Percentiles rank a stretch among this genome's conserved stretches.
phyloP scores from a whole-genome alignment of 768 basidiomycete species.

The Cubamyces sp. region DNA sequence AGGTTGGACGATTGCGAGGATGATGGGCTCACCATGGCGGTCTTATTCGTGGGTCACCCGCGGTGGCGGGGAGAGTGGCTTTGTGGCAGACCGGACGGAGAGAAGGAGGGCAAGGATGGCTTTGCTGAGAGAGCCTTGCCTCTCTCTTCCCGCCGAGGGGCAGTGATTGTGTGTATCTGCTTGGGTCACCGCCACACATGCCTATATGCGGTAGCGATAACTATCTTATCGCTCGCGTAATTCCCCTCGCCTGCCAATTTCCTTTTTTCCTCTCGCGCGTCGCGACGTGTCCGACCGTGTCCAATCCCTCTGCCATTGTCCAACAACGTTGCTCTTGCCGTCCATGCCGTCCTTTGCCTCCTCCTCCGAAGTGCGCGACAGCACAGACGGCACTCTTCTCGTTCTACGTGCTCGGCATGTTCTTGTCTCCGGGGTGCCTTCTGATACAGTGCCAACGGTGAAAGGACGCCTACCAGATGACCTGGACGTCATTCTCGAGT shows the following conservation, averaged over 20 bases:
- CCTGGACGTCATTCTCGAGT: constrained; percentile 54
- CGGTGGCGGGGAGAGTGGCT: constrained; percentile 21
- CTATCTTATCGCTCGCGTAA: constrained; percentile 18
- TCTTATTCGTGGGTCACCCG: constrained; percentile 21
- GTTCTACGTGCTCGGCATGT: constrained; percentile 51
- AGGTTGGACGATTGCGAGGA: neutral
- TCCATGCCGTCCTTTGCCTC: constrained; percentile 31
- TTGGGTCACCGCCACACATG: constrained; percentile 29
- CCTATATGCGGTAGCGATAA: constrained; percentile 19
- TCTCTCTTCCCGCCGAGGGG: constrained; percentile 15
- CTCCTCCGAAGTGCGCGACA: constrained; percentile 44
- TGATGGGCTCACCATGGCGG: constrained; percentile 31
- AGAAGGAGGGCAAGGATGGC: constrained; percentile 18
- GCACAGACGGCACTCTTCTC: constrained; percentile 48
- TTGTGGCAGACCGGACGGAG: constrained; percentile 16
- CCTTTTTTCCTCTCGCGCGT: neutral
- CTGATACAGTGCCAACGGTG: constrained; percentile 36
- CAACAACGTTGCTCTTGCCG: neutral
- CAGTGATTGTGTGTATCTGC: constrained; percentile 36
- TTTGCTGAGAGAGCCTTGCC: constrained; percentile 13
- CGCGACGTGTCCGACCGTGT: constrained; percentile 3
- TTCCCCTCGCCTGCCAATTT: neutral
- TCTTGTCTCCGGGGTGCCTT: constrained; percentile 40
- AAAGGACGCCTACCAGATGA: constrained; percentile 41
- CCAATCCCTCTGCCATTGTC: neutral